phyloP scores from a whole-genome alignment of 2,329 filamentous ascomycete genomes.

The Stemphylium vesicarium region DNA sequence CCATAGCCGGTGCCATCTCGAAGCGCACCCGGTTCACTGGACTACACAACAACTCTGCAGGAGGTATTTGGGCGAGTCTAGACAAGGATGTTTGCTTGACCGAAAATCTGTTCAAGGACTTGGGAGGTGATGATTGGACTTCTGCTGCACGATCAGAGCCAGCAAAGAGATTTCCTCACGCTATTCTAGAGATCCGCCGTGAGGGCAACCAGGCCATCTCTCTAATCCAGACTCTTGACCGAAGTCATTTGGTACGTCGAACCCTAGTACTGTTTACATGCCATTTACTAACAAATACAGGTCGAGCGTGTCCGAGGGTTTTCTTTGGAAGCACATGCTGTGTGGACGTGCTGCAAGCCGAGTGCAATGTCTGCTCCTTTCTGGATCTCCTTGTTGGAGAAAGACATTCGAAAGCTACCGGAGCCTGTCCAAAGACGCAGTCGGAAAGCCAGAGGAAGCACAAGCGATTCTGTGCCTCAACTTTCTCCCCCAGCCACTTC shows the following conservation, averaged over 20 bases:
- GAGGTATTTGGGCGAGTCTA: conserved; percentile 56
- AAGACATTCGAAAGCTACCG: conserved; percentile 62
- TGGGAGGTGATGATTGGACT: conserved; percentile 42
- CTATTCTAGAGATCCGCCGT: conserved; percentile 58
- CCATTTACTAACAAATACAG: conserved; percentile 36
- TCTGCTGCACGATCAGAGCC: conserved; percentile 31
- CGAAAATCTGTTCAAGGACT: conserved; percentile 31
- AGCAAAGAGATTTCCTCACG: conserved; percentile 54
- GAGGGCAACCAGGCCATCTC: conserved; percentile 52
- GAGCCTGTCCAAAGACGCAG: conserved; percentile 41
- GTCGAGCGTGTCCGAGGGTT: conserved; percentile 60
- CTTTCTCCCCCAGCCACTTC: conserved; percentile 44
- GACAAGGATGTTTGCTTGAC: conserved; percentile 56
- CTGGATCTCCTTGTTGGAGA: conserved; percentile 56
- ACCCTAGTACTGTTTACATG: background rate
- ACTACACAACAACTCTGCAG: conserved; percentile 52
- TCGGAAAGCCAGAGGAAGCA: conserved; percentile 34
- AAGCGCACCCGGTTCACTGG: conserved; percentile 58
- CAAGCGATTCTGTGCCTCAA: conserved; percentile 27
- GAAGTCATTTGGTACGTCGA: conserved; percentile 54
- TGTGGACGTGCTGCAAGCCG: conserved; percentile 57
- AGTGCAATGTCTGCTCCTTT: conserved; percentile 54
- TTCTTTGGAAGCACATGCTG: conserved; percentile 60
- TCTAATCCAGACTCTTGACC: conserved; percentile 54
- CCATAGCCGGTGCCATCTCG: conserved; percentile 55